phyloP scores from a whole-genome alignment of 1,284 basidiomycete genomes.

The Sutorius eximius region DNA sequence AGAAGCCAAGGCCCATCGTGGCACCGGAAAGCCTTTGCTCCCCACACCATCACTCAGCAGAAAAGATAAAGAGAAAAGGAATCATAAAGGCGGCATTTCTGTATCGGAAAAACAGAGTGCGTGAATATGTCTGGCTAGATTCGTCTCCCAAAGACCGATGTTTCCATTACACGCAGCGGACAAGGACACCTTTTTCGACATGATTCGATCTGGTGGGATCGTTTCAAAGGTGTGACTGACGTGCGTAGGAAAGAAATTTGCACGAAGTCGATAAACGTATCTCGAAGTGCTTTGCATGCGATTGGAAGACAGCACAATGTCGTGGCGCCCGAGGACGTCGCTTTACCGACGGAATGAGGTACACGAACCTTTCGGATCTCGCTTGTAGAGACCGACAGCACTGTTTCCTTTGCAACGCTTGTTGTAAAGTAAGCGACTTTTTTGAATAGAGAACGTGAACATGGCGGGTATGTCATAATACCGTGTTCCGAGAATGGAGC shows the following conservation, averaged over 20 bases:
- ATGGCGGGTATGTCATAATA: too few species aligned
- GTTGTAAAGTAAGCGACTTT: too few species aligned
- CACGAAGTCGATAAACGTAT: neutral
- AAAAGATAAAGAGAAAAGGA: slow-evolving; percentile 48
- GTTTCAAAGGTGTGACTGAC: slow-evolving; percentile 50
- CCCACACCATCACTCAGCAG: slow-evolving; percentile 57
- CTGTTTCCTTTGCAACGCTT: too few species aligned
- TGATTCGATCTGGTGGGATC: slow-evolving; percentile 74
- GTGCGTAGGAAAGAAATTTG: neutral
- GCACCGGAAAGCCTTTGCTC: slow-evolving; percentile 70
- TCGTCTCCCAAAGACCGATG: slow-evolving; percentile 7
- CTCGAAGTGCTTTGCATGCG: neutral
- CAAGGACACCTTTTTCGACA: slow-evolving; percentile 73
- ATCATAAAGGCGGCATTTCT: slow-evolving; percentile 52
- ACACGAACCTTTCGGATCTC: too few species aligned
- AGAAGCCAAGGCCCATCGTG: slow-evolving; percentile 58
- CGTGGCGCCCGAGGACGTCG: too few species aligned
- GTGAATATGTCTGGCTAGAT: slow-evolving; percentile 14
- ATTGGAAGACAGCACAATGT: neutral
- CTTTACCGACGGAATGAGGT: too few species aligned
- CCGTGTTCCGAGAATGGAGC: slow-evolving; percentile 5
- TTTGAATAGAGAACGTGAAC: too few species aligned
- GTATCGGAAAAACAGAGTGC: slow-evolving; percentile 58
- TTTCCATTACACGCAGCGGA: slow-evolving; percentile 48
- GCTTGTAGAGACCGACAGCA: too few species aligned